Conservation (phyloP, 1,284 basidiomycete species). For the Vanrija sp. region DNA sequence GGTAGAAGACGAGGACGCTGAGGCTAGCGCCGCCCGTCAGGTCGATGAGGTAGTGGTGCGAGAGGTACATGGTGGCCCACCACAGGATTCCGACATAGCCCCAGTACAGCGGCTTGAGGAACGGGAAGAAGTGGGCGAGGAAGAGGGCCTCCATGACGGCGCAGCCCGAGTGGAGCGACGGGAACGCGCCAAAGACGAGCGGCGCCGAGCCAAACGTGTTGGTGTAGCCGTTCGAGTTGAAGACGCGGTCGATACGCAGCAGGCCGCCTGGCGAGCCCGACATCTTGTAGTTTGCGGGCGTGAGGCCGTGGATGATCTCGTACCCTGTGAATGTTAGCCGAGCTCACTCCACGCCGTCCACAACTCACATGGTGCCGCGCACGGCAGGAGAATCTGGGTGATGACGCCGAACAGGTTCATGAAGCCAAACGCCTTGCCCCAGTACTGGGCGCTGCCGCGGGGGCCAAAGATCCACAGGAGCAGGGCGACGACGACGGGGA, state of each 20-base stretch:
- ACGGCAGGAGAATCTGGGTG: constrained; percentile 85
- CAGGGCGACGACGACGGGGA: constrained; percentile 74
- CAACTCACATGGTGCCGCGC: constrained; percentile 72
- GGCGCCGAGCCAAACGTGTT: constrained; percentile 80
- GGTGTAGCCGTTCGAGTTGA: constrained; percentile 75
- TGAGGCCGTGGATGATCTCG: constrained; percentile 93
- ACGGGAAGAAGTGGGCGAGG: constrained; percentile 91
- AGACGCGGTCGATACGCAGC: constrained; percentile 84
- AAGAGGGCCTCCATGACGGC: constrained; percentile 92
- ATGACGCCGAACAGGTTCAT: constrained; percentile 88
- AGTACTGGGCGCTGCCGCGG: constrained; percentile 75
- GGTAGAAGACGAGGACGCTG: constrained; percentile 80
- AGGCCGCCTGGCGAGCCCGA: constrained; percentile 89
- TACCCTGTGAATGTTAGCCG: constrained; percentile 63
- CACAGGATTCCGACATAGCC: constrained; percentile 82
- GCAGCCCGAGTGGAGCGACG: constrained; percentile 83
- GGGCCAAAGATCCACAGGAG: constrained; percentile 76
- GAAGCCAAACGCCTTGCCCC: constrained; percentile 86
- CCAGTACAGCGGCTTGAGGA: constrained; percentile 65
- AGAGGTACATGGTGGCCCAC: constrained; percentile 98
- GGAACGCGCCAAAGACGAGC: constrained; percentile 95
- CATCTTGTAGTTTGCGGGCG: constrained; percentile 88
- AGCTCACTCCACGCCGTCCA: neutral
- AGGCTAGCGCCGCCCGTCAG: constrained; percentile 90
- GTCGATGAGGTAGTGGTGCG: constrained; percentile 96